Conservation (phyloP, 1,284 basidiomycete species). For the Irpex rosettiformis region DNA sequence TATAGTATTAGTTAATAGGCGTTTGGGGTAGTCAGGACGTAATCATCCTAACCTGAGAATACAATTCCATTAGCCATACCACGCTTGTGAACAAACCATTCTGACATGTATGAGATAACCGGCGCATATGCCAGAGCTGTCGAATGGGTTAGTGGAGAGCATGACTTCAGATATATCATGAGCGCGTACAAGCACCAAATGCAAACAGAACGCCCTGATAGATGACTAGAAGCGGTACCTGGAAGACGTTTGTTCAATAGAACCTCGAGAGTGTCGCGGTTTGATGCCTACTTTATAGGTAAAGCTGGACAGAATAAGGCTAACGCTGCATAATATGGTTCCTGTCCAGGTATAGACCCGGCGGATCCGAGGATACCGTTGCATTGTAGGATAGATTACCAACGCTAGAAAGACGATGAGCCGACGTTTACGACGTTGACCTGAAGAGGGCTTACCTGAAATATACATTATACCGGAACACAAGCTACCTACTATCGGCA, state of each 20-base stretch:
- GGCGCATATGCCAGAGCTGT: conserved; percentile 21
- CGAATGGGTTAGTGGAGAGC: background rate
- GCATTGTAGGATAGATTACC: conserved; percentile 22
- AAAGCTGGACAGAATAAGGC: conserved; percentile 33
- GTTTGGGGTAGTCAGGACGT: background rate
- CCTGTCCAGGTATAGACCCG: conserved; percentile 28
- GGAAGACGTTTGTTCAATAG: conserved; percentile 17
- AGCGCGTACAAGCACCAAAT: conserved; percentile 26
- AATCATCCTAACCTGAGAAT: conserved; percentile 22
- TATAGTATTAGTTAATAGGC: background rate
- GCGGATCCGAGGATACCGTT: conserved; percentile 28
- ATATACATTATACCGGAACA: conserved; percentile 33
- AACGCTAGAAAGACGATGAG: background rate
- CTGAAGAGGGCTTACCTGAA: conserved; percentile 25
- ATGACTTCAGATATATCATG: background rate
- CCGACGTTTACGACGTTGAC: background rate
- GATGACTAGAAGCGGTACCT: conserved; percentile 25
- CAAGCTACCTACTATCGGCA: conserved; percentile 32
- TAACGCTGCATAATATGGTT: conserved; percentile 23
- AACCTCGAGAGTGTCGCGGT: conserved; percentile 3
- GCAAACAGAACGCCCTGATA: conserved; percentile 30
- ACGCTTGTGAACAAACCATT: conserved; percentile 31
- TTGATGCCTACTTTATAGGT: conserved; percentile 8
- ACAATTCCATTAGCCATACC: conserved; percentile 32
- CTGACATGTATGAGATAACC: conserved; percentile 27